Conservation (phyloP, 2,329 filamentous ascomycete genomes). For the Aphanocladium album region DNA sequence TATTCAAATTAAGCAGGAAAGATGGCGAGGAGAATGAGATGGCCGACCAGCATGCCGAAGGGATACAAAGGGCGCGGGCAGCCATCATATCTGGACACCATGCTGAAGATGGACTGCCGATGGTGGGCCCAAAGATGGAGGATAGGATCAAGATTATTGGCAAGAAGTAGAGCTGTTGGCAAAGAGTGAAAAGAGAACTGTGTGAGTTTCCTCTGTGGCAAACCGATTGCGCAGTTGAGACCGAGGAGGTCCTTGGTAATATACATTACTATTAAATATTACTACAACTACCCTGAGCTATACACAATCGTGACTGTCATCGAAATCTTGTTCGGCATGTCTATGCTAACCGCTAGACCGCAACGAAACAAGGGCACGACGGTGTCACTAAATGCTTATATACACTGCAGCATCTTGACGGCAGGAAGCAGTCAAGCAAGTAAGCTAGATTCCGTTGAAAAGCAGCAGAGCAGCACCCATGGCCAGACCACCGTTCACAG, state of each 20-base stretch:
- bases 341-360: too few relatives aligned
- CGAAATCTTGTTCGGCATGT: too few relatives aligned
- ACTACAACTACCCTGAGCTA: background rate
- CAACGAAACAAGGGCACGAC: background rate
- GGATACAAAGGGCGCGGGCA: background rate
- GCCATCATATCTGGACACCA: background rate
- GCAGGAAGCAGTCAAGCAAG: too few relatives aligned
- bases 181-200: background rate
- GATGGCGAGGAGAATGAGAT: background rate
- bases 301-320: background rate
- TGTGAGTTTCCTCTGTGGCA: background rate
- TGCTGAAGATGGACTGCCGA: background rate
- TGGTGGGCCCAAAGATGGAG: background rate
- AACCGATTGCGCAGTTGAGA: too few relatives aligned
- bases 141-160: background rate
- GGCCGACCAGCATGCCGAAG: slow-evolving; percentile 3
- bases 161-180: slow-evolving; percentile 20
- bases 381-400: background rate
- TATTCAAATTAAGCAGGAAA: background rate
- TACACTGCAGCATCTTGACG: background rate
- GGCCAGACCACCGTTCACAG: background rate
- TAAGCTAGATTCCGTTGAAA: background rate
- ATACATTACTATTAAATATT: background rate
- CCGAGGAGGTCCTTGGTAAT: too few relatives aligned
- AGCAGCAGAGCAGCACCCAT: background rate